Base-by-base conservation (phyloP, 495 filamentous ascomycete species). In the Hypoxylon lienhwacheense region DNA sequence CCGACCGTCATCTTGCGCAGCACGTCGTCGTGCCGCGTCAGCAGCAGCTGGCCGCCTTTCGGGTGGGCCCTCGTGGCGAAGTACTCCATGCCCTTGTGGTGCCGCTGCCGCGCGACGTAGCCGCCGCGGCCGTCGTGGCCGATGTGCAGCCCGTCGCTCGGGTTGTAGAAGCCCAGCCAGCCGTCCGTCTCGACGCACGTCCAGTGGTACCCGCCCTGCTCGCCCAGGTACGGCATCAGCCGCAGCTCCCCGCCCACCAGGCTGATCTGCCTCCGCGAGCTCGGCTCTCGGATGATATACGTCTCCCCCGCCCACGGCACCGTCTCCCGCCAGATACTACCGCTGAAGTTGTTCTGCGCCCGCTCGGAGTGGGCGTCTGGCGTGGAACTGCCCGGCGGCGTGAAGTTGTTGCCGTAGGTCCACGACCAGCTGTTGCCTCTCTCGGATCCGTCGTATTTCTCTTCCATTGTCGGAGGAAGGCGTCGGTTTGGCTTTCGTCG, bases 151-250 rank as follows among this genome's bases (percentile, higher is more conserved):
- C 54, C 50, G 10, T 49, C 64, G 24, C 35, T 49, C 2, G 43
- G 42, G 31, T 69, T 69, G 4, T 50, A 62, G 52, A 73, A 73
- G 16, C 70, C 70, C 10, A 73, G 54, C 66, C 68, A 72, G 17
- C 70, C 70, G 35, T 70, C 59, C 11, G 52, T 64, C 43, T 70
- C 69, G 28, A 68, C 51, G 49, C 70, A 73, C 14, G 11, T 22
- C 70, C 70, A 73, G 51, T 73, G 61, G 14, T 64, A 65, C 5
- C 67, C 66, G 17, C 67, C 70, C 28, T 47, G 60, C 26, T 61
- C 49, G 22, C 63, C 67, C 17, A 60, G 47, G 17, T 57, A 32
- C 2, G 33, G 41, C 12, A 61, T 52, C 5, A 71, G 53, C 11
- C 58, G 12, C n/a, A 70, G 43, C 22, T 64, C 29, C 3, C 69